Evolutionary conservation across 2,329 filamentous ascomycete genomes (phyloP).

Genomic region (Hypomyces rosellus): DNA sequence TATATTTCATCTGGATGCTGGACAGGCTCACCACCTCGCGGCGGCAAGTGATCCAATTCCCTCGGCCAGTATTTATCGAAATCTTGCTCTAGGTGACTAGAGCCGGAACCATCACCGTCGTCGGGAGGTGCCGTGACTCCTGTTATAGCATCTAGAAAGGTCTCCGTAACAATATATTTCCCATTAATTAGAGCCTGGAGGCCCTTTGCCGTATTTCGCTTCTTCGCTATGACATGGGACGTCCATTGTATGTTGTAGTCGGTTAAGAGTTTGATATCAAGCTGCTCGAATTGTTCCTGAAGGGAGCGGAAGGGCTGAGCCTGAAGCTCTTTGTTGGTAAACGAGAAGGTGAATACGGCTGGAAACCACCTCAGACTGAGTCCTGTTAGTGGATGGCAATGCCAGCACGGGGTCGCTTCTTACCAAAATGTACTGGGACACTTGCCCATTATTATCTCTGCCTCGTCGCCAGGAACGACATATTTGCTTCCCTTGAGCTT

Average conservation of each 20-base stretch:
- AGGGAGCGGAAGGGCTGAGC: slow-evolving; percentile 57
- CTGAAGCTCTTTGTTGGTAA: slow-evolving; percentile 60
- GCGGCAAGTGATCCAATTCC: slow-evolving; percentile 64
- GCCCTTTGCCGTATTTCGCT: slow-evolving; percentile 82
- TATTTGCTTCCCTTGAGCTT: slow-evolving; percentile 58
- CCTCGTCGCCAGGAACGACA: slow-evolving; percentile 42
- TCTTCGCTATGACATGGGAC: slow-evolving; percentile 83
- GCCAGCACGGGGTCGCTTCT: slow-evolving; percentile 1
- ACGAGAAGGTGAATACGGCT: slow-evolving; percentile 74
- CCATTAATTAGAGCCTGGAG: slow-evolving; percentile 81
- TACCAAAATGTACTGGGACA: slow-evolving; percentile 59
- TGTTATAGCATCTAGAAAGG: slow-evolving; percentile 68
- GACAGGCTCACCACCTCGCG: slow-evolving; percentile 67
- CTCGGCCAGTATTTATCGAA: slow-evolving; percentile 77
- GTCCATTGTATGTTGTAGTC: slow-evolving; percentile 66
- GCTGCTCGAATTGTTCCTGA: slow-evolving; percentile 62
- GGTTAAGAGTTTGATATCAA: slow-evolving; percentile 81
- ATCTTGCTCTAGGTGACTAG: slow-evolving; percentile 63
- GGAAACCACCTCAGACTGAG: slow-evolving; percentile 71
- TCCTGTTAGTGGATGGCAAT: slow-evolving; percentile 11
- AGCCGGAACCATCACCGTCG: slow-evolving; percentile 41
- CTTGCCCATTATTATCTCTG: slow-evolving; percentile 65
- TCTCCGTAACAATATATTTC: slow-evolving; percentile 66
- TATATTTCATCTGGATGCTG: slow-evolving; percentile 64
- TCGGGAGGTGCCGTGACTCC: slow-evolving; percentile 48